These are phyloP conservation scores for Ambispora gerdemannii DNA, from an alignment of 192 early-diverging fungal genomes.

Conservation along the genomic window DNA sequence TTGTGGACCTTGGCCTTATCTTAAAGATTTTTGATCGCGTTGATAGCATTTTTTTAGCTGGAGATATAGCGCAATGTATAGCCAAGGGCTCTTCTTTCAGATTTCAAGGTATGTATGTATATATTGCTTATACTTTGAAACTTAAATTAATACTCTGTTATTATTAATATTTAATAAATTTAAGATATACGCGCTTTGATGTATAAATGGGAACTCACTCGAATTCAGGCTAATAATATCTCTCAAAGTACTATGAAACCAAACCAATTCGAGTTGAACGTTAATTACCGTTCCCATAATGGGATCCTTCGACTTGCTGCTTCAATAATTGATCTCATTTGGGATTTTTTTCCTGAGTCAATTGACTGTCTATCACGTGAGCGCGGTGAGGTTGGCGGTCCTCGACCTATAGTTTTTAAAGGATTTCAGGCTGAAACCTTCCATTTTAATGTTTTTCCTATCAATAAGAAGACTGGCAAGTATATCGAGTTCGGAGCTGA, in stretches of 20 bases:
- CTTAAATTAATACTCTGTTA: too few relatives aligned
- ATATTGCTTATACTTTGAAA: too few relatives aligned
- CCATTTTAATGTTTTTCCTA: background rate
- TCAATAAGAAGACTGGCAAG: background rate
- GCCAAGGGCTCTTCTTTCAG: too few relatives aligned
- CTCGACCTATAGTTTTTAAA: background rate
- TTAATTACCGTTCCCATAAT: slow-evolving; percentile 19
- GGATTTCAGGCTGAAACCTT: background rate
- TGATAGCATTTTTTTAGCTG: too few relatives aligned
- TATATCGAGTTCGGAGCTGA: slow-evolving; percentile 9
- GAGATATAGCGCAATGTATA: too few relatives aligned
- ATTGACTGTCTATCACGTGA: background rate
- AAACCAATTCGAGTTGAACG: slow-evolving; percentile 17
- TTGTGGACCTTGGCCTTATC: background rate
- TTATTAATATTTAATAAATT: too few relatives aligned
- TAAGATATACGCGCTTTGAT: slow-evolving; percentile 6
- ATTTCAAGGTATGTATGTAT: slow-evolving; percentile 5
- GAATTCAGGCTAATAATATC: background rate
- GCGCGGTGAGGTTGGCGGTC: slow-evolving; percentile 10
- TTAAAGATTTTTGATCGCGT: too few relatives aligned
- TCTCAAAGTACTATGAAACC: background rate
- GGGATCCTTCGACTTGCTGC: slow-evolving; percentile 19
- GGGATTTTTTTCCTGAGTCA: slow-evolving; percentile 19
- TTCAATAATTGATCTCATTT: slow-evolving; percentile 8
- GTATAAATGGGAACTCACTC: slow-evolving; percentile 12